A percentile compares a stretch with the other conserved stretches of the same genome.
These are phyloP conservation scores for Xylariaceae sp. DNA, from an alignment of 2,329 filamentous ascomycete species.

Conservation along the genomic window DNA sequence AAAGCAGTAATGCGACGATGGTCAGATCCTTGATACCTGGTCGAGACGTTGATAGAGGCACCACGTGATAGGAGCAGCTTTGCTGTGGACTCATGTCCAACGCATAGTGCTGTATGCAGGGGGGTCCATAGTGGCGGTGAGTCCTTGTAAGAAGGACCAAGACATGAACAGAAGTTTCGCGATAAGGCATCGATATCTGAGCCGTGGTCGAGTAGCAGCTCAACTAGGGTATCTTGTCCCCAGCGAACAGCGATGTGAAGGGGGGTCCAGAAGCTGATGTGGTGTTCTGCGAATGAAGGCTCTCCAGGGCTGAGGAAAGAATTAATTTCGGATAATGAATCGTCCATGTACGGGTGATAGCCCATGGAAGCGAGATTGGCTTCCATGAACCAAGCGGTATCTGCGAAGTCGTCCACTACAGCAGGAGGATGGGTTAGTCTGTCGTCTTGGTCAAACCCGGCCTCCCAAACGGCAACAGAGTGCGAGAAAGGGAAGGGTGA, in stretches of 20 bases:
- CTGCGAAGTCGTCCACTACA: not conserved
- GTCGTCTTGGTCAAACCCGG: not conserved
- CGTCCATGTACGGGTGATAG: not conserved
- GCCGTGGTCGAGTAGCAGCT: constrained; percentile 18
- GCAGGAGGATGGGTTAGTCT: not conserved
- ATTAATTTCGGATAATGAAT: too few species aligned
- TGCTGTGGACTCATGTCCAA: constrained; percentile 16
- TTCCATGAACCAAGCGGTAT: not conserved
- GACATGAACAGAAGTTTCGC: constrained; percentile 17
- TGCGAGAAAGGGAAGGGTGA: too few species aligned
- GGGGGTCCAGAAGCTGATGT: constrained; percentile 16
- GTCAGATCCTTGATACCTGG: constrained; percentile 1
- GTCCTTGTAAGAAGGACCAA: not conserved
- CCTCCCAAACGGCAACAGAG: not conserved
- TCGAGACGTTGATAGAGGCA: constrained; percentile 17
- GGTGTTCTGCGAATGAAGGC: not conserved
- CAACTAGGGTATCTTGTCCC: constrained; percentile 20
- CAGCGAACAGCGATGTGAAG: constrained; percentile 19
- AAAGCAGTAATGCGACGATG: constrained; percentile 16
- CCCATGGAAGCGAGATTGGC: not conserved
- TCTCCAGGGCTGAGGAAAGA: too few species aligned
- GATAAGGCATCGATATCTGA: constrained; percentile 20
- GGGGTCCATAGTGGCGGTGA: constrained; percentile 17
- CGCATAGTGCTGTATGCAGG: constrained; percentile 22
- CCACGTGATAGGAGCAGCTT: constrained; percentile 19